Conservation (phyloP, 2,329 filamentous ascomycete species). For the Aureobasidium sp. region DNA sequence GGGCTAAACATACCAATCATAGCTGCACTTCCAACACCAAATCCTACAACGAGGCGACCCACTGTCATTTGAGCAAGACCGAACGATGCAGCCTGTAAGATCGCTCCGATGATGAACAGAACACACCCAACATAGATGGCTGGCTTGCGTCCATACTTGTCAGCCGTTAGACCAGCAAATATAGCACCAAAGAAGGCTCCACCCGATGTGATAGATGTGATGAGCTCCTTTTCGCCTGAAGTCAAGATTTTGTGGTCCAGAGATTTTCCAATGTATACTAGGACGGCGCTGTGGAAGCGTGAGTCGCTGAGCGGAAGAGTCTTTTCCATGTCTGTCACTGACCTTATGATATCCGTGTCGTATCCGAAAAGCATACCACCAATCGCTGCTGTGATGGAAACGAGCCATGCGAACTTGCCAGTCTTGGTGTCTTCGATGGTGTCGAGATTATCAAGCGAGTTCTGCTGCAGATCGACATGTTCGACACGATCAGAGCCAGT, state of each 20-base stretch:
- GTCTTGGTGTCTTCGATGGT: background rate
- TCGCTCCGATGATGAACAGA: constrained; percentile 35
- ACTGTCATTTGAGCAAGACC: constrained; percentile 36
- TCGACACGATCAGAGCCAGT: constrained; percentile 17
- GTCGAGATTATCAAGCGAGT: background rate
- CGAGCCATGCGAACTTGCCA: constrained; percentile 21
- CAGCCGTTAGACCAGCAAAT: constrained; percentile 30
- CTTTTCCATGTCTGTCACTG: background rate
- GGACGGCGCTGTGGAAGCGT: constrained; percentile 28
- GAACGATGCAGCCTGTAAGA: constrained; percentile 23
- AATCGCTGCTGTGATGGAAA: constrained; percentile 27
- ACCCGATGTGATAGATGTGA: constrained; percentile 32
- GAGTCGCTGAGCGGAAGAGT: background rate
- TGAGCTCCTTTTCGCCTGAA: constrained; percentile 30
- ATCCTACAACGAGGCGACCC: constrained; percentile 40
- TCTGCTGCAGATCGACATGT: background rate
- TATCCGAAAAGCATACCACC: constrained; percentile 35
- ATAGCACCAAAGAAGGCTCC: constrained; percentile 32
- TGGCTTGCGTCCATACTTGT: constrained; percentile 34
- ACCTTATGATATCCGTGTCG: constrained; percentile 31
- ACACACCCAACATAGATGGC: constrained; percentile 35
- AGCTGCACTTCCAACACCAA: constrained; percentile 40
- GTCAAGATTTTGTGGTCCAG: constrained; percentile 25
- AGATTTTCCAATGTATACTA: constrained; percentile 30
- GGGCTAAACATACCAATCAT: background rate